Base-by-base conservation (phyloP, 306 rosid genomes). In the Ormosia emarginata region DNA sequence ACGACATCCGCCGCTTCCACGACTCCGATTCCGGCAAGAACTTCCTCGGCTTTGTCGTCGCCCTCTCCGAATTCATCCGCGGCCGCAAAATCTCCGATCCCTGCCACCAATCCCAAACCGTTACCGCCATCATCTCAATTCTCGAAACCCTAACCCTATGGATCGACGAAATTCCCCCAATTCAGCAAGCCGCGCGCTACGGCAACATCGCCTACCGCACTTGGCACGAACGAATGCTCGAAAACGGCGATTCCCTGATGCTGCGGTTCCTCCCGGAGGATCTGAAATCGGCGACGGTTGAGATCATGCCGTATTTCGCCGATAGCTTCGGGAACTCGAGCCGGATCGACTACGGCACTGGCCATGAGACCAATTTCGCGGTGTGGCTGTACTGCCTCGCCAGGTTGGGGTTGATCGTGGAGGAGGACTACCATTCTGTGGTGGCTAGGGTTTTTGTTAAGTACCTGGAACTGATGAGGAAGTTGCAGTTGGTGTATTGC, bases 331-430 rank as follows among this genome's bases (percentile, higher is more conserved):
- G 99, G 3, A 95, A 95, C 53, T 6, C 96, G 4, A 90, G 92
- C 86, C 86, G 99, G 15, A 93, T 95, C 79, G 99, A 95, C 69
- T 95, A 89, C 11, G 99, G 99, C 2, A 96, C 99, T 0, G 99
- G 99, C 3, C 99, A 96, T 70, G 99, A 96, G 83, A 92, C 99
- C 6, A 93, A 96, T 83, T 96, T 96, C 41, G 92, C 91, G 2
- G 97, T 97, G 37, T 96, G 98, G 98, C 70, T 96, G 29, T 96
- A 96, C 81, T 91, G 98, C 76, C 50, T 93, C 30, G 85, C 98
- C 24, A 84, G 97, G 24, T 74, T 92, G 82, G 97, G 90, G 15
- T 49, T 93, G 63, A 89, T 96, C 12, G 81, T 56, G 13, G 97
- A 92, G 74, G 92, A 92, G 73, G 99, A 96, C 84, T 96, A 87